These are phyloP conservation scores for Aspergillus costaricaensis DNA, from an alignment of 2,329 filamentous ascomycete species.

Conservation along the genomic window DNA sequence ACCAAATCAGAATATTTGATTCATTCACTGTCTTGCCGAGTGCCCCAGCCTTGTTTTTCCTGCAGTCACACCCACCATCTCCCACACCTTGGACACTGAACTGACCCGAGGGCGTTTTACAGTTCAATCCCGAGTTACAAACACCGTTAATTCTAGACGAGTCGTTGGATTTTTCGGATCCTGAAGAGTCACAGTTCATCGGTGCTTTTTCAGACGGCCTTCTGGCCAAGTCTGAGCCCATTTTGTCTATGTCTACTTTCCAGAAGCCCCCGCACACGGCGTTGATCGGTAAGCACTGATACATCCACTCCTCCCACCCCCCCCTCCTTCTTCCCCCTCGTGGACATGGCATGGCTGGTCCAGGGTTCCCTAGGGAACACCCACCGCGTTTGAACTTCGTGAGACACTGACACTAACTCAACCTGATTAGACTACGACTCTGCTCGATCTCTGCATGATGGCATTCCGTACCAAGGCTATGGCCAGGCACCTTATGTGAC, in stretches of 20 bases:
- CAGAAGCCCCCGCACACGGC: slow-evolving; percentile 73
- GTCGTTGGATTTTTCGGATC: slow-evolving; percentile 48
- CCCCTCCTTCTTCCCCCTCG: too few relatives aligned
- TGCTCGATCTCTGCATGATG: slow-evolving; percentile 41
- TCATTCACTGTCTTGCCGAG: slow-evolving; percentile 23
- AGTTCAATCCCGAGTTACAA: slow-evolving; percentile 49
- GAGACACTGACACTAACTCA: slow-evolving; percentile 11
- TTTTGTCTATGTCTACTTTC: slow-evolving; percentile 80
- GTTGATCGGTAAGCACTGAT: slow-evolving; percentile 71
- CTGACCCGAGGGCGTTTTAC: slow-evolving; percentile 18
- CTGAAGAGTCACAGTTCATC: slow-evolving; percentile 48
- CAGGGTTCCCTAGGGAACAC: not conserved
- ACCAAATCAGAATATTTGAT: slow-evolving; percentile 20
- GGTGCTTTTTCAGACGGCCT: slow-evolving; percentile 53
- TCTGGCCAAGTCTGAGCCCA: slow-evolving; percentile 59
- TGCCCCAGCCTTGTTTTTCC: not conserved
- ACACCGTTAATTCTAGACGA: slow-evolving; percentile 52
- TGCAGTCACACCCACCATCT: slow-evolving; percentile 3
- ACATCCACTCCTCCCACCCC: too few relatives aligned
- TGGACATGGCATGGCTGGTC: not conserved
- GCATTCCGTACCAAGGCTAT: slow-evolving; percentile 44
- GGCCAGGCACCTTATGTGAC: slow-evolving; percentile 43
- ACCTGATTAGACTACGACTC: slow-evolving; percentile 38
- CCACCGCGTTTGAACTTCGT: not conserved
- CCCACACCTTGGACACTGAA: slow-evolving; percentile 8